Percentiles rank a stretch among this genome's conserved stretches.
Evolutionary conservation across 2,329 filamentous ascomycete species (phyloP).

Genomic region (Aspergillus caelatus): DNA sequence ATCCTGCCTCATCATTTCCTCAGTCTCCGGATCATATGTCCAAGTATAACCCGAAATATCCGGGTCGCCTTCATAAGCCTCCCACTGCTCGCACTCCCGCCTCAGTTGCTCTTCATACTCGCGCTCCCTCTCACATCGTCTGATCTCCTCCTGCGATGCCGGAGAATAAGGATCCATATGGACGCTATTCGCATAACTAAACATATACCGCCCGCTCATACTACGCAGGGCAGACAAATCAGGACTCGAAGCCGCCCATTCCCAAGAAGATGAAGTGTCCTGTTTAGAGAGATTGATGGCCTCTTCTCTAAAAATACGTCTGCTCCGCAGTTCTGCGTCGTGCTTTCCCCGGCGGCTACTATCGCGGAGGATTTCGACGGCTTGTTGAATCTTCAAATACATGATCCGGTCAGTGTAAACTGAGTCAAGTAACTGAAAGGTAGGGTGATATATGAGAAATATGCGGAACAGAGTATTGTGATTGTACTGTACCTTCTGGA

Average conservation of each 20-base stretch:
- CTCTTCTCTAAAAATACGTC: not conserved
- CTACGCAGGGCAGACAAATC: conserved; percentile 6
- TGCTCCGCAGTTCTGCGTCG: conserved; percentile 21
- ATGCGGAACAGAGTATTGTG: not conserved
- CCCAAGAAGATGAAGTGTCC: conserved; percentile 4
- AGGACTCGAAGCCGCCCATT: conserved; percentile 17
- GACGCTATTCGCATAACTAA: conserved; percentile 32
- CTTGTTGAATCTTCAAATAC: conserved; percentile 34
- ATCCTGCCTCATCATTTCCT: conserved; percentile 2
- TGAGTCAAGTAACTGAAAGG: not conserved
- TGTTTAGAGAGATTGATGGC: not conserved
- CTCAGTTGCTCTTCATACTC: conserved; percentile 5
- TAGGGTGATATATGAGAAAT: not conserved
- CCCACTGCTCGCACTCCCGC: conserved; percentile 12
- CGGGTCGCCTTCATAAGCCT: conserved; percentile 7
- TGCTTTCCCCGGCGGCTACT: conserved; percentile 24
- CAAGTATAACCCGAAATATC: not conserved
- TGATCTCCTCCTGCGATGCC: conserved; percentile 25
- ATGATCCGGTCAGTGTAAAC: not conserved
- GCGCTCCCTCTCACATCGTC: conserved; percentile 14
- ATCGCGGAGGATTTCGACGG: conserved; percentile 39
- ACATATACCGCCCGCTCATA: conserved; percentile 28
- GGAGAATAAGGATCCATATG: conserved; percentile 32
- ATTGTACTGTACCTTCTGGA: conserved; percentile 27
- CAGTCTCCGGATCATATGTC: not conserved